Base-by-base conservation (phyloP, 129 eudicot genomes). In the Glebionis coronaria region DNA sequence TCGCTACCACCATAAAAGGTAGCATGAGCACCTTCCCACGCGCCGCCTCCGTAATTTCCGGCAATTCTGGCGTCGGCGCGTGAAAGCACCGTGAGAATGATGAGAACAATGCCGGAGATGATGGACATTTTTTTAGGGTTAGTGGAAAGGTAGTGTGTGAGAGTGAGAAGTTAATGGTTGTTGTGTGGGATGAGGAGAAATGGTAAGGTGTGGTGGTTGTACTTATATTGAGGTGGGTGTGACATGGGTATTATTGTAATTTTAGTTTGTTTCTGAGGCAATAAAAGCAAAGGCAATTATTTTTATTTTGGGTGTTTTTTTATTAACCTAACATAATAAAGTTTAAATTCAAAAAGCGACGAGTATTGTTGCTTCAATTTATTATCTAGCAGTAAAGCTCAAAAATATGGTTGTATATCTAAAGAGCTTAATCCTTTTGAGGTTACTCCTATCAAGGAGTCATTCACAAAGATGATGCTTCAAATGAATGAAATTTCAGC, bases 1-100 rank as follows among this genome's bases (percentile, higher is more conserved):
- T 91, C 95, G 61, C 92, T 82, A 19, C 95, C 97, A 15, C 97
- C 97, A 68, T 91, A 91, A 73, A 91, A 91, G 46, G 97, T 91
- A 16, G 97, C 97, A 59, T 91, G 97, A 42, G 97, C 97, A 18
- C 72, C 73, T 78, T 91, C 55, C 97, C 97, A 91, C 0, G 81
- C 65, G 23, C 90, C 97, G 57, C 90, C 92, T 59, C 81, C 56
- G 88, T 73, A 91, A 54, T 79, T 84, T 3, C 97, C 97, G 13
- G 95, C 95, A 25, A 84, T 87, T 77, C 87, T 87, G n/a, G 86
- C 92, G 42, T 81, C 70, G 35, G 72, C 72, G n/a, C 67, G 21
- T 5, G 79, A 13, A 1, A 73, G 15, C 8, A 67, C 45, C n/a
- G 79, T 71, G 70, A 73, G 40, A 44, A 82, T 16, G 52, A 78